Conservation (phyloP, 306 rosid genomes). For the Rosa multiflora region DNA sequence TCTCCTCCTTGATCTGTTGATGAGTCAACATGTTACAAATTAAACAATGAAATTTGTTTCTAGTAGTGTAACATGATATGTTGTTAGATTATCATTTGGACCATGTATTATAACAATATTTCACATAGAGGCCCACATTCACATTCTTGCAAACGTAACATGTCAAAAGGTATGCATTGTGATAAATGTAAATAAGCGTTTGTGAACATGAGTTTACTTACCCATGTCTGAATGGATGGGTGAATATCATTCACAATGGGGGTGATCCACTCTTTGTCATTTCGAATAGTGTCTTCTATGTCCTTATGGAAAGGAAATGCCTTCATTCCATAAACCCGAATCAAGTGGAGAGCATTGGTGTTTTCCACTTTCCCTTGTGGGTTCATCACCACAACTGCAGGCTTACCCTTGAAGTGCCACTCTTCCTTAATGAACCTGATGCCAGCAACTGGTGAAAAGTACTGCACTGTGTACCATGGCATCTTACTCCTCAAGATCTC, state of each 20-base stretch:
- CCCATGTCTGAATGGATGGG: conserved; percentile 33
- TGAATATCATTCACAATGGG: conserved; percentile 23
- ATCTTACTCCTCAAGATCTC: conserved; percentile 42
- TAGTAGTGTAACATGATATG: neutral
- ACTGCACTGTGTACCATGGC: conserved; percentile 55
- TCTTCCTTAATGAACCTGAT: conserved; percentile 47
- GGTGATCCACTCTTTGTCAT: conserved; percentile 31
- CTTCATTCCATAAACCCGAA: conserved; percentile 46
- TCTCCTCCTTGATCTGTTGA: conserved; percentile 45
- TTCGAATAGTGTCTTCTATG: conserved; percentile 12
- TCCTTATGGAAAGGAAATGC: conserved; percentile 43
- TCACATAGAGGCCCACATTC: no score
- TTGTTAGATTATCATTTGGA: no score
- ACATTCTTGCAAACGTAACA: neutral
- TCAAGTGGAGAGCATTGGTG: conserved; percentile 46
- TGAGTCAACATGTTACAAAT: neutral
- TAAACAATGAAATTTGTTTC: neutral
- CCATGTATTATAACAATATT: neutral
- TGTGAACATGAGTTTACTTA: conserved; percentile 8
- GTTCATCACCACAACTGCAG: conserved; percentile 37
- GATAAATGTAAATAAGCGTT: neutral
- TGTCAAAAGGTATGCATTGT: neutral
- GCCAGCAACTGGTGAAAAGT: conserved; percentile 37
- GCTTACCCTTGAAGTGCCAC: conserved; percentile 61
- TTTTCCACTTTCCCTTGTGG: conserved; percentile 44